Percentiles rank a stretch among this genome's conserved stretches.
phyloP scores from a whole-genome alignment of 805 yeast species.

The Ogataea methylovora region DNA sequence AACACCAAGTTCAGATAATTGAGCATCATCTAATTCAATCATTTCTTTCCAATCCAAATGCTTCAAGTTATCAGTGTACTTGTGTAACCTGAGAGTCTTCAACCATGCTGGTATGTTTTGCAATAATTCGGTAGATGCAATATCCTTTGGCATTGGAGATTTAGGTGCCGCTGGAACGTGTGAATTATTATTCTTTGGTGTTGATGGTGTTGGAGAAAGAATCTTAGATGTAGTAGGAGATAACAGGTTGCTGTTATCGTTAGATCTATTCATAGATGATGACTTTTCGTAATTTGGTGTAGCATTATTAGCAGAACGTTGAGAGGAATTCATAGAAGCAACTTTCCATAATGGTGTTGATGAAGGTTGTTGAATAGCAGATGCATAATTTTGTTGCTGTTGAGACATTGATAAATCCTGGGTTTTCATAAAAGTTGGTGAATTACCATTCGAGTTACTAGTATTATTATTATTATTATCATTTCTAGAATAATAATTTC shows the following conservation, averaged over 20 bases:
- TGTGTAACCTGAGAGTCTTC: slow-evolving; percentile 82
- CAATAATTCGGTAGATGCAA: slow-evolving; percentile 48
- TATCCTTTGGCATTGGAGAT: slow-evolving; percentile 41
- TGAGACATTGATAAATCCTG: too few species aligned
- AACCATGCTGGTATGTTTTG: slow-evolving; percentile 89
- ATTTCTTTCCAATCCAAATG: slow-evolving; percentile 73
- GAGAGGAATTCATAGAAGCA: background rate
- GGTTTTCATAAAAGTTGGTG: background rate
- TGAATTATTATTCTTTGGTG: background rate
- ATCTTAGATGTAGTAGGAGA: too few species aligned
- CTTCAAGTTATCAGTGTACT: slow-evolving; percentile 80
- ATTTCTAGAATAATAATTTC: background rate
- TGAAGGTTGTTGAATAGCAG: background rate
- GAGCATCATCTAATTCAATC: slow-evolving; percentile 60
- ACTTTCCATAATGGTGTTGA: background rate
- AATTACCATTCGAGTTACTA: background rate
- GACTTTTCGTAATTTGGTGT: background rate
- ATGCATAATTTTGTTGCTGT: background rate
- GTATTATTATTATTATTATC: background rate
- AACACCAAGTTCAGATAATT: slow-evolving; percentile 75
- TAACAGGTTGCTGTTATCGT: background rate
- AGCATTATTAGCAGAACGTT: background rate
- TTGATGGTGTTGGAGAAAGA: slow-evolving; percentile 4
- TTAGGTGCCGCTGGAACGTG: slow-evolving; percentile 15
- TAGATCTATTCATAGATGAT: background rate